phyloP scores from a whole-genome alignment of 202 grass and related monocot species.

The Alloteropsis angusta region DNA sequence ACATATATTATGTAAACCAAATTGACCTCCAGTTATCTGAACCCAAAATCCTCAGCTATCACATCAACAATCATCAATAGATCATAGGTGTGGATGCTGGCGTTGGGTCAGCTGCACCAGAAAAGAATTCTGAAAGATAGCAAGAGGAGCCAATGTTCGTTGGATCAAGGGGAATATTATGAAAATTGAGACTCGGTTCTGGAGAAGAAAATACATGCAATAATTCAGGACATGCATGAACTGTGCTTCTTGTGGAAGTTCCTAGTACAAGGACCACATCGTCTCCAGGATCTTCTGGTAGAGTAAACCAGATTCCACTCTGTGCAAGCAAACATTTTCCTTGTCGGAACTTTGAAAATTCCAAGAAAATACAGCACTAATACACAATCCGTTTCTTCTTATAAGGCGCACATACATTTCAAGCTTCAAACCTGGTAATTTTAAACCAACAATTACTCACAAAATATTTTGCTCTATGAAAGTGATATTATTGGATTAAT shows the following conservation, averaged over 20 bases:
- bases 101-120: neutral
- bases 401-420: no score
- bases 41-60: neutral
- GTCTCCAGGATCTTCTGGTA: neutral
- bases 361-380: neutral
- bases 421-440: no score
- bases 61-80: slow-evolving; percentile 9
- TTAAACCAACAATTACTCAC: no score
- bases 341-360: neutral
- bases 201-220: neutral
- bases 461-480: no score
- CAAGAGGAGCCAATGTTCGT: neutral
- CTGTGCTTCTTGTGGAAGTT: neutral
- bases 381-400: no score
- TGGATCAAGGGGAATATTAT: neutral
- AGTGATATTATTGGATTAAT: no score
- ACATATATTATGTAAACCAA: neutral
- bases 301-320: neutral
- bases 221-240: neutral
- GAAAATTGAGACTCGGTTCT: neutral
- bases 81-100: neutral
- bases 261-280: neutral
- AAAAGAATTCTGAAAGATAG: neutral
- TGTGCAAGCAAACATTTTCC: neutral
- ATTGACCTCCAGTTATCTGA: neutral